These are phyloP conservation scores for Micractinium conductrix DNA, from an alignment of 139 green algal genomes.

Conservation along the genomic window DNA sequence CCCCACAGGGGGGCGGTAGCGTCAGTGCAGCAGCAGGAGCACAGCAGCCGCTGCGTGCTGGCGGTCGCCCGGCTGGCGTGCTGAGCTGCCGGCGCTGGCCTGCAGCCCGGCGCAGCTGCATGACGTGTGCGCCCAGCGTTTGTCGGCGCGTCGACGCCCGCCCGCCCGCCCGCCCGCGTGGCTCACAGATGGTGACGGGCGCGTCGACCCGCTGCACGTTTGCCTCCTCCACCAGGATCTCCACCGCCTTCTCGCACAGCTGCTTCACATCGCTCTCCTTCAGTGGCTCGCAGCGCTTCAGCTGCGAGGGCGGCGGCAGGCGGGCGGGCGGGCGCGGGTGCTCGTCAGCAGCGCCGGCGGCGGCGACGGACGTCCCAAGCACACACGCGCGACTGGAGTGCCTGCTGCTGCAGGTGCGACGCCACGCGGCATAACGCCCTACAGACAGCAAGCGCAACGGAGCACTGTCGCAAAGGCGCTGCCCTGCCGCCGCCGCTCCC, in stretches of 20 bases:
- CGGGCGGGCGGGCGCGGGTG: neutral
- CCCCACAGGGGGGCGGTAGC: too few relatives aligned
- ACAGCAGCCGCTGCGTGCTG: too few relatives aligned
- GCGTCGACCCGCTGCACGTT: conserved; percentile 98
- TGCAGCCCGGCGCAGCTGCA: too few relatives aligned
- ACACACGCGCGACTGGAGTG: too few relatives aligned
- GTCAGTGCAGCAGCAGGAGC: neutral
- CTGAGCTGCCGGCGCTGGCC: too few relatives aligned
- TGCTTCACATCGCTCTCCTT: conserved; percentile 94
- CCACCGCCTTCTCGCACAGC: conserved; percentile 93
- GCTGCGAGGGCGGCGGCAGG: conserved; percentile 50
- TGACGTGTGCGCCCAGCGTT: neutral
- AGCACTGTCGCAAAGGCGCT: too few relatives aligned
- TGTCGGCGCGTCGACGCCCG: neutral
- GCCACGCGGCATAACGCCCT: neutral
- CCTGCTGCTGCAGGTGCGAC: neutral
- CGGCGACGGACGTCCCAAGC: too few relatives aligned
- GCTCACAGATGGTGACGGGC: conserved; percentile 94
- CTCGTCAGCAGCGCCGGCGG: too few relatives aligned
- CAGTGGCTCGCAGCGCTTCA: conserved; percentile 94
- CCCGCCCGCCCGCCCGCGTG: neutral
- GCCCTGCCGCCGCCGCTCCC: too few relatives aligned
- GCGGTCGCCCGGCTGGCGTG: too few relatives aligned
- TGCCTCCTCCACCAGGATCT: conserved; percentile 97
- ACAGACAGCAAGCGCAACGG: too few relatives aligned